These are phyloP conservation scores for Sonneratia caseolaris DNA, from an alignment of 345 rosid species.

Conservation along the genomic window DNA sequence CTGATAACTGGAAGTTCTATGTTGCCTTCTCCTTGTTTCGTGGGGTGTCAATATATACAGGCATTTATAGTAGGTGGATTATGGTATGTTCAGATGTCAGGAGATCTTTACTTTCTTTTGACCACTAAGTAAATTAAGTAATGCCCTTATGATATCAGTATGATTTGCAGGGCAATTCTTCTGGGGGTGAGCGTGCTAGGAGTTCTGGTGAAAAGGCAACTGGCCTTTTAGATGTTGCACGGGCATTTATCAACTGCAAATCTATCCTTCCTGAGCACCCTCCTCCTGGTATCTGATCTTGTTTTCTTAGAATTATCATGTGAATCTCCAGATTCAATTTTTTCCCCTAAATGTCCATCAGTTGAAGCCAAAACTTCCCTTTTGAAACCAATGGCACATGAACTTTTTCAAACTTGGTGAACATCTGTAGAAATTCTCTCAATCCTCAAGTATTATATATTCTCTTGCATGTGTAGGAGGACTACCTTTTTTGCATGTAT, in stretches of 20 bases:
- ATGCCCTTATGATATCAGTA: not conserved
- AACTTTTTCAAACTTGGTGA: not conserved
- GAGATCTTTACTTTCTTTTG: not conserved
- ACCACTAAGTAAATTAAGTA: not conserved
- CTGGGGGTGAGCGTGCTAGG: slow-evolving; percentile 85
- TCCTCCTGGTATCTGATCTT: slow-evolving; percentile 48
- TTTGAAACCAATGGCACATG: not conserved
- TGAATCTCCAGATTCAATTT: not conserved
- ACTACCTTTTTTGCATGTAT: not conserved
- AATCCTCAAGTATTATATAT: not conserved
- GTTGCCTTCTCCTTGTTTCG: slow-evolving; percentile 85
- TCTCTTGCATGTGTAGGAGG: not conserved
- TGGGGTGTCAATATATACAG: slow-evolving; percentile 69
- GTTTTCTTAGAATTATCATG: not conserved
- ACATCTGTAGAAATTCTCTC: not conserved
- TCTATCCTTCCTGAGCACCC: slow-evolving; percentile 63
- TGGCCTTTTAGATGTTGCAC: slow-evolving; percentile 53
- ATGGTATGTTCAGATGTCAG: slow-evolving; percentile 41
- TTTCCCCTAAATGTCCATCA: not conserved
- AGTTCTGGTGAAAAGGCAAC: slow-evolving; percentile 48
- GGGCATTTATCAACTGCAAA: slow-evolving; percentile 40
- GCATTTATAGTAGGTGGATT: slow-evolving; percentile 75
- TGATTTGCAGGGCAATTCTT: slow-evolving; percentile 74
- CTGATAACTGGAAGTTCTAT: slow-evolving; percentile 81
- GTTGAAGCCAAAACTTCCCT: not conserved